Conservation (phyloP, 768 basidiomycete genomes). For the Trametes maxima region DNA sequence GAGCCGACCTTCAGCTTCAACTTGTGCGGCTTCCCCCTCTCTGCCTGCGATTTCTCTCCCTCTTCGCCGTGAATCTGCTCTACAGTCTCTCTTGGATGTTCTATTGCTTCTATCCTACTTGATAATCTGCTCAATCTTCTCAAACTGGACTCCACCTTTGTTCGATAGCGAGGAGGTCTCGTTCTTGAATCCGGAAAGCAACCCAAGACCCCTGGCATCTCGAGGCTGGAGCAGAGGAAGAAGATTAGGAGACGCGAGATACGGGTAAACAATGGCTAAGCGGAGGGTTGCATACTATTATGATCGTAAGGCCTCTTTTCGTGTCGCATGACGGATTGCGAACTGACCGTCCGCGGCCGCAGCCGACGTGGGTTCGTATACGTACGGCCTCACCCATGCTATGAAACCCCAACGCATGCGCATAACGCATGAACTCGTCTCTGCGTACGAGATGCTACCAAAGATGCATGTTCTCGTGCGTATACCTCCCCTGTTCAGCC, state of each 20-base stretch:
- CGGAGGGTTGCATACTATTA: slow-evolving; percentile 81
- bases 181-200: no score
- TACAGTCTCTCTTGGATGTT: no score
- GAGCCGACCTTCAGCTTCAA: neutral
- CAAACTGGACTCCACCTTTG: no score
- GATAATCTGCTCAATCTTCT: no score
- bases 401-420: slow-evolving; percentile 98
- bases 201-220: no score
- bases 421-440: slow-evolving; percentile 89
- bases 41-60: no score
- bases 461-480: slow-evolving; percentile 91
- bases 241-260: neutral
- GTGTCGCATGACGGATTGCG: slow-evolving; percentile 1
- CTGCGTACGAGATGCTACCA: slow-evolving; percentile 90
- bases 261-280: slow-evolving; percentile 54
- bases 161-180: no score
- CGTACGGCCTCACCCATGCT: slow-evolving; percentile 86
- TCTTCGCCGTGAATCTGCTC: neutral
- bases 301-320: slow-evolving; percentile 50
- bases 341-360: neutral
- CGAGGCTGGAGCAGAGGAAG: no score
- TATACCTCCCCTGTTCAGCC: slow-evolving; percentile 10
- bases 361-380: slow-evolving; percentile 77
- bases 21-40: neutral
- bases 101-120: no score